Evolutionary conservation across 345 rosid genomes (phyloP).

Genomic region (Brassica juncea): DNA sequence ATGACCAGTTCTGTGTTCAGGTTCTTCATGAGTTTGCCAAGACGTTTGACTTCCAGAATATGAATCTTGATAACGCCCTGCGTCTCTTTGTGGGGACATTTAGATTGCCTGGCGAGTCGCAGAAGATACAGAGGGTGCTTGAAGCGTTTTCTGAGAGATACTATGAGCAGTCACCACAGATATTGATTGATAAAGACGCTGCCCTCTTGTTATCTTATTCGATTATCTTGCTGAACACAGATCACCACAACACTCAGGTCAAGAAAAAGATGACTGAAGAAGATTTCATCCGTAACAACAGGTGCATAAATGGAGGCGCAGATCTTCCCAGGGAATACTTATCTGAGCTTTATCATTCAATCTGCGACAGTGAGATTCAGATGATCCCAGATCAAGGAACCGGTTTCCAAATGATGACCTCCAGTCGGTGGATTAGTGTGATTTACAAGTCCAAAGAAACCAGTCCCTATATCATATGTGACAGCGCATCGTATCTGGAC

Average conservation of each 20-base stretch:
- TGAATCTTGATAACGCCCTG: slow-evolving; percentile 71
- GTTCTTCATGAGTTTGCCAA: slow-evolving; percentile 75
- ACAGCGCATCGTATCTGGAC: slow-evolving; percentile 54
- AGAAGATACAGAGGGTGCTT: slow-evolving; percentile 79
- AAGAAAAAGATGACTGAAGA: slow-evolving; percentile 82
- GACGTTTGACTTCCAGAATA: slow-evolving; percentile 64
- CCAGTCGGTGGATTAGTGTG: slow-evolving; percentile 69
- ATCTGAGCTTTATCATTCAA: slow-evolving; percentile 67
- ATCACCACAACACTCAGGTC: slow-evolving; percentile 74
- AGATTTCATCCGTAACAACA: slow-evolving; percentile 72
- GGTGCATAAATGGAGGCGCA: slow-evolving; percentile 65
- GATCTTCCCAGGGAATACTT: slow-evolving; percentile 72
- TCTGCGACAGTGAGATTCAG: slow-evolving; percentile 70
- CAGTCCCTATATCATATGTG: slow-evolving; percentile 56
- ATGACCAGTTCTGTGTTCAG: slow-evolving; percentile 70
- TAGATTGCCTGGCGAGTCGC: slow-evolving; percentile 79
- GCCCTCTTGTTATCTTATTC: slow-evolving; percentile 73
- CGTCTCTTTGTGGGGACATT: slow-evolving; percentile 76
- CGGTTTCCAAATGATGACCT: slow-evolving; percentile 58
- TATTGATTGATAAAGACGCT: slow-evolving; percentile 63
- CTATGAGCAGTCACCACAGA: slow-evolving; percentile 73
- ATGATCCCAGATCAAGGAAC: slow-evolving; percentile 66
- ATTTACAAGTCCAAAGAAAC: slow-evolving; percentile 61
- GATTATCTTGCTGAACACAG: slow-evolving; percentile 71
- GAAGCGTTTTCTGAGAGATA: slow-evolving; percentile 84